A percentile compares a stretch with the other conserved stretches of the same genome.
These are phyloP conservation scores for Fagopyrum homotropicum DNA, from an alignment of 148 eudicot genomes.

Conservation along the genomic window DNA sequence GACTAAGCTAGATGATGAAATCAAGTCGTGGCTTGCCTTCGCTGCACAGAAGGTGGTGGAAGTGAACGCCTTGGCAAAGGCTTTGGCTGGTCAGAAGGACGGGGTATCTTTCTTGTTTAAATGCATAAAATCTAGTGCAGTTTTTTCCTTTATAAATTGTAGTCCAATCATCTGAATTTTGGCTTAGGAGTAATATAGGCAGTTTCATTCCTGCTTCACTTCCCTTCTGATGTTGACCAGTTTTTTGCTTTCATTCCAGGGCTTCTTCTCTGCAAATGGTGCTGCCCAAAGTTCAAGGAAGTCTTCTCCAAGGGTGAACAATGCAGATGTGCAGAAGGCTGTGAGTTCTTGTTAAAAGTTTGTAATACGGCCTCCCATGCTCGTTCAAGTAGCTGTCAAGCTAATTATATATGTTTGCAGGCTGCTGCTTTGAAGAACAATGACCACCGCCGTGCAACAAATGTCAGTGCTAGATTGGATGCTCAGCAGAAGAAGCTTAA, in stretches of 20 bases:
- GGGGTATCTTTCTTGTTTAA: constrained; percentile 39
- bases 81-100: constrained; percentile 73
- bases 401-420: constrained; percentile 23
- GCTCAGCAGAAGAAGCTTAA: constrained; percentile 97
- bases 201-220: not conserved
- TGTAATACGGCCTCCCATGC: not conserved
- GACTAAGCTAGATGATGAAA: constrained; percentile 78
- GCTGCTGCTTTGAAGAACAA: constrained; percentile 92
- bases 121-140: not conserved
- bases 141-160: not conserved
- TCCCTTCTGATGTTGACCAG: not conserved
- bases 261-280: constrained; percentile 81
- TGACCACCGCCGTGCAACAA: constrained; percentile 92
- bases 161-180: not conserved
- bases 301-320: constrained; percentile 84
- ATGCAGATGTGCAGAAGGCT: constrained; percentile 87
- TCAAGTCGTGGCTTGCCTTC: constrained; percentile 95
- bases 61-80: constrained; percentile 93
- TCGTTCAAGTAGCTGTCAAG: not conserved
- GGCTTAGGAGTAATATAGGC: not conserved
- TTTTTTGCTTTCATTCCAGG: constrained; percentile 33
- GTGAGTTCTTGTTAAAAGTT: constrained; percentile 40
- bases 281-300: constrained; percentile 84
- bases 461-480: constrained; percentile 79
- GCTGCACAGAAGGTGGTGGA: constrained; percentile 90